Evolutionary conservation across 108 stramenopile species (phyloP), one percentile per base, ranked within the genome.

Genomic region (Cyclotella cryptica): DNA sequence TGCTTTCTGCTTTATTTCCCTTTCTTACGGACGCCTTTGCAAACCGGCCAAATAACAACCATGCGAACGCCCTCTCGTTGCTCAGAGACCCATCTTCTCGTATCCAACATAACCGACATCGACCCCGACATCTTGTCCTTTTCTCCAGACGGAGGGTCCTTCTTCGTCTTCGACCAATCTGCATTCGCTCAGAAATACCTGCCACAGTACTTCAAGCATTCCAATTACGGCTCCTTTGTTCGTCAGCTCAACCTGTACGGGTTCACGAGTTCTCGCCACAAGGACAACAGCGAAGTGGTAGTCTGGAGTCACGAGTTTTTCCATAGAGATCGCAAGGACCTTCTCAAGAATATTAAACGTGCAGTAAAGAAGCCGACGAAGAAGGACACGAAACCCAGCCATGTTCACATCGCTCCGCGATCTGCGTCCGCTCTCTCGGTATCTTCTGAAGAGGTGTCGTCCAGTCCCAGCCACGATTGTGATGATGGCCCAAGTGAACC

Each of bases 201-300:
- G 0, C 86, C 86, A 5, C 68, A 87, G 27, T 87, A 83, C 45
- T 88, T 88, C 80, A 85, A 86, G 35, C 87, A 88, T 53, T 71
- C 51, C 43, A 88, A 88, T 66, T 88, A 80, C 54, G 59, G 74
- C 27, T 75, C 72, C n/a, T 88, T 88, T 42, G 85, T 88, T 19
- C 65, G 88, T 11, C 88, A 88, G 49, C 69, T 88, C n/a, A 88
- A 88, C 57, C 72, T 88, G 30, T 88, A 86, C 46, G 84, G 72
- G 19, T 83, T 75, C 78, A 83, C 60, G 24, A 72, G 71, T 30
- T 52, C 66, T 46, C 52, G 75, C 4, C 49, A 49, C 3, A 71
- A 58, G 30, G 49, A 61, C 15, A 75, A 71, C 8, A 54, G 35
- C 27, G 68, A 71, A 29, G 69, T 76, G 10, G 69, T 76, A 6